Evolutionary conservation across 306 rosid species (phyloP).

Genomic region (Quercus mongolica): DNA sequence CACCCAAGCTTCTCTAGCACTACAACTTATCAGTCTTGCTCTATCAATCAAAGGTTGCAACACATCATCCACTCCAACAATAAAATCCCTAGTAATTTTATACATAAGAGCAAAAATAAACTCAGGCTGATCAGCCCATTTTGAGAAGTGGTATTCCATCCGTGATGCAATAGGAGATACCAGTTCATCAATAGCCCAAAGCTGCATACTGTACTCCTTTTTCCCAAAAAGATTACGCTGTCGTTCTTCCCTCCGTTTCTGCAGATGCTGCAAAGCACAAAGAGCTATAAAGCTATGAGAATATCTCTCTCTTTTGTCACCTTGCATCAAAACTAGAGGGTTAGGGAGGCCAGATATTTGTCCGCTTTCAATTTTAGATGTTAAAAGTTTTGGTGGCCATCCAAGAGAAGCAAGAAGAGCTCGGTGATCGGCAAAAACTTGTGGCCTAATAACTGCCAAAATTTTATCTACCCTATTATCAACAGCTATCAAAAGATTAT

Average conservation of each 20-base stretch:
- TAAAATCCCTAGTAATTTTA: conserved; percentile 59
- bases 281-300: conserved; percentile 63
- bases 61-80: conserved; percentile 64
- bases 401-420: conserved; percentile 70
- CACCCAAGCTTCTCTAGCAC: conserved; percentile 85
- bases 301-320: conserved; percentile 51
- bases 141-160: conserved; percentile 62
- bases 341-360: conserved; percentile 39
- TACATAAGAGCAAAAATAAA: conserved; percentile 59
- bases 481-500: conserved; percentile 52
- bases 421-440: conserved; percentile 69
- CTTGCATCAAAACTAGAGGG: conserved; percentile 65
- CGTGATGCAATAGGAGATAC: conserved; percentile 73
- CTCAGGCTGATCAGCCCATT: conserved; percentile 74
- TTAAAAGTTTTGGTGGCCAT: conserved; percentile 78
- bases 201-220: conserved; percentile 35
- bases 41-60: conserved; percentile 76
- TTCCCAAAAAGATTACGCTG: conserved; percentile 29
- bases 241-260: conserved; percentile 53
- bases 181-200: conserved; percentile 77
- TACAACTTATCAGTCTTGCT: conserved; percentile 60
- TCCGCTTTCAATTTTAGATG: conserved; percentile 28
- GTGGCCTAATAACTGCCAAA: conserved; percentile 58
- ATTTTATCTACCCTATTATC: conserved; percentile 62
- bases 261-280: conserved; percentile 72